phyloP scores from a whole-genome alignment of 179 eudicot species.

The Nepenthes alata region DNA sequence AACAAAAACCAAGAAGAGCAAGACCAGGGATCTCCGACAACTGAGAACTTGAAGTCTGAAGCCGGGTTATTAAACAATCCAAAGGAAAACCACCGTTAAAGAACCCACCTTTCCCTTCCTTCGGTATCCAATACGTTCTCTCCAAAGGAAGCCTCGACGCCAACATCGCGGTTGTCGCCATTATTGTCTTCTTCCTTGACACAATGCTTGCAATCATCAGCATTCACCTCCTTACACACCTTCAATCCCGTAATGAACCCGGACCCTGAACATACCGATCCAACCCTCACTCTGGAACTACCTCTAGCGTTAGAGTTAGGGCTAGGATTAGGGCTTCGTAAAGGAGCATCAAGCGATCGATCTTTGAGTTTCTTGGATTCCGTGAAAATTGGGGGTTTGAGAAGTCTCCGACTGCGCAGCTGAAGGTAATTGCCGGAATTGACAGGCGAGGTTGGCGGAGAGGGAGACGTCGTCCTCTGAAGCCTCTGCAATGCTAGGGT shows the following conservation, averaged over 20 bases:
- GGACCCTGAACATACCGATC: too few relatives aligned
- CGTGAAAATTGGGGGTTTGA: constrained; percentile 10
- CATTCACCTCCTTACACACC: neutral
- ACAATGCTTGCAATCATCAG: neutral
- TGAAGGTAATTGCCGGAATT: constrained; percentile 15
- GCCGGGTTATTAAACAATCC: too few relatives aligned
- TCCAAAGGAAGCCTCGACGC: constrained; percentile 22
- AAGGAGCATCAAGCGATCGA: neutral
- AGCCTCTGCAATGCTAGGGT: constrained; percentile 38
- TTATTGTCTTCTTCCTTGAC: neutral
- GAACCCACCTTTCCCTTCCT: constrained; percentile 25
- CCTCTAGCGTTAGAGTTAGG: neutral
- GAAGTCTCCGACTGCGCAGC: constrained; percentile 32
- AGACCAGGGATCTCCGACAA: too few relatives aligned
- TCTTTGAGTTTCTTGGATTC: constrained; percentile 7
- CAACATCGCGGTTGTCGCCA: constrained; percentile 2
- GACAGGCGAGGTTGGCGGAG: neutral
- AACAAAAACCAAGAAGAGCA: too few relatives aligned
- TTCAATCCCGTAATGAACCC: too few relatives aligned
- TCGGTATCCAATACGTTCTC: constrained; percentile 28
- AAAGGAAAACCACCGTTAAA: neutral
- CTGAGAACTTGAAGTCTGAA: too few relatives aligned
- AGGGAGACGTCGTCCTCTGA: constrained; percentile 2
- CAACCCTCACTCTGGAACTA: too few relatives aligned
- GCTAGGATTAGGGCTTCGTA: constrained; percentile 6